Base-by-base conservation (phyloP, 177 flowering plant genomes). In the Vitis hybrid region DNA sequence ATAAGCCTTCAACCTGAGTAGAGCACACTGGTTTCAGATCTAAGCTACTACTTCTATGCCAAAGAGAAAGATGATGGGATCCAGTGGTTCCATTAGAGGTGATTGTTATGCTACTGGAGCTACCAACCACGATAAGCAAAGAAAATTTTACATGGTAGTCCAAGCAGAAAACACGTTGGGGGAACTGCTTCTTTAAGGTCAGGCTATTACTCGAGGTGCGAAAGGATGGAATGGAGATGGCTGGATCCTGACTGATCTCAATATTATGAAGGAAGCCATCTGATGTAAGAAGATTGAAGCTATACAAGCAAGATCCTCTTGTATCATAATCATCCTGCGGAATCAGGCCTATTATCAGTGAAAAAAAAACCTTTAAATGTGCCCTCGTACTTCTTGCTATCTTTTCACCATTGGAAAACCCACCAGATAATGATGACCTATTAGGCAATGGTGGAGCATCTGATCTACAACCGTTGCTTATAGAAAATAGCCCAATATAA, bases 191-290 rank as follows among this genome's bases (percentile, higher is more conserved):
- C 75, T 79, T 83, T 20, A 59, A 58, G 56, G 73, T 68, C 27
- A 51, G 57, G 6, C 65, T 70, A 75, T 65, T 79, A 53, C 61
- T 78, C 65, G 82, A 81, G 20, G 76, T 41, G 41, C 64, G 72
- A n/a, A 64, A 58, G 8, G 84, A 73, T 17, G 84, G 74, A 74
- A 83, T 48, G 57, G 84, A 79, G 55, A 86, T 81, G 71, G 70
- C 67, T 65, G 85, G 86, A 67, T 87, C 88, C 70, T 80, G 86
- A 69, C 88, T 72, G 60, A 88, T 81, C 82, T 93, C 97, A 72
- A 91, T 71, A 57, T 73, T 78, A 74, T 86, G 88, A 79, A 93
- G 77, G 15, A 69, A 72, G 30, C 99, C 98, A 84, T 93, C 97
- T 74, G 94, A 84, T 58, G 88, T 82, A 68, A 90, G 79, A 65